Percentiles rank a stretch among this genome's conserved stretches.
Conservation (phyloP, 495 filamentous ascomycete species). For the Parmelia sp. region DNA sequence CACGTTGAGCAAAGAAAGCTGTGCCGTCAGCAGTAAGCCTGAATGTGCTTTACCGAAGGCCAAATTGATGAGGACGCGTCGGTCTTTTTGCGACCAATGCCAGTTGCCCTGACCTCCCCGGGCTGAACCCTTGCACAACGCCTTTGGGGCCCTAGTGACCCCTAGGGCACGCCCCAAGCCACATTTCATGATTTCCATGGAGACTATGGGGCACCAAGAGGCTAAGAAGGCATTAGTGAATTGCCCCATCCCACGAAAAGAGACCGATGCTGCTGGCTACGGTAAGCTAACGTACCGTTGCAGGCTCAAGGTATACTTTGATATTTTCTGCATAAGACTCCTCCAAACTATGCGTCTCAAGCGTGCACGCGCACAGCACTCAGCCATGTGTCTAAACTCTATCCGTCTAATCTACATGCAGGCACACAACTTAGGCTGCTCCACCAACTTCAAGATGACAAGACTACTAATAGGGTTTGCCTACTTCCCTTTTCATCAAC, state of each 20-base stretch:
- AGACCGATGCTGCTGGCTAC: background rate
- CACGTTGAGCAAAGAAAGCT: background rate
- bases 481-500: background rate
- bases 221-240: background rate
- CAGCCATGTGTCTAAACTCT: conserved; percentile 14
- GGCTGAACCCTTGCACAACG: background rate
- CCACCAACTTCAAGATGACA: conserved; percentile 4
- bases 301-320: no score
- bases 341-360: background rate
- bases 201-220: background rate
- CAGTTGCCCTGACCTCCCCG: background rate
- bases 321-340: background rate
- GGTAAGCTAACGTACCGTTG: background rate
- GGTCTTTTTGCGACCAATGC: background rate
- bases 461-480: background rate
- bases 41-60: background rate
- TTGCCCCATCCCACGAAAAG: background rate
- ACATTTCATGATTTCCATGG: background rate
- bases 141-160: background rate
- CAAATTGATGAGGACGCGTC: background rate
- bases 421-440: background rate
- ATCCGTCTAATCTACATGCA: conserved; percentile 14
- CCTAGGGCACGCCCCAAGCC: background rate
- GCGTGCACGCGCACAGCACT: conserved; percentile 6
- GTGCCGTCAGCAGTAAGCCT: background rate